Evolutionary conservation across 2,329 filamentous ascomycete species (phyloP), one percentile per base, ranked within the genome.

Genomic region (Microdochium bolleyi): DNA sequence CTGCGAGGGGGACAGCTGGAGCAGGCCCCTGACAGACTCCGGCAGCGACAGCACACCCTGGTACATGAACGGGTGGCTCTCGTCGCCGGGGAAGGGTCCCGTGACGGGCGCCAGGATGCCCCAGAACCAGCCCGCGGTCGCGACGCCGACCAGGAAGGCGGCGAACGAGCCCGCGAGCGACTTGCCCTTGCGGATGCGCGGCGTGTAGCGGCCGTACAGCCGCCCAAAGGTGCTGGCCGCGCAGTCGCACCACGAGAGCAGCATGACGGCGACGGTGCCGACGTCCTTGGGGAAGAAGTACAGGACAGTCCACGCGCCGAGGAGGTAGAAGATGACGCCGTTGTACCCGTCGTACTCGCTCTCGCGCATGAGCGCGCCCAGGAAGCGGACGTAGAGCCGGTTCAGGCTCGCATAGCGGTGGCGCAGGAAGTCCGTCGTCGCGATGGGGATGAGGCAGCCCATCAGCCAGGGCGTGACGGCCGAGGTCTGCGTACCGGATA

Each of bases 171-270:
- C 94, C 19, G 94, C 94, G 25, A 97, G 75, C 55, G 90, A 95
- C 80, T 99, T 99, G 44, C 92, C 92, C 57, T 80, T 80, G 56
- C 94, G 83, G 52, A 99, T 80, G 51, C 87, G 82, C 37, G 89
- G 89, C 2, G 94, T 99, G 66, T 96, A 92, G 56, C 87, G 82
- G 44, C 94, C 94, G 72, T 89, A 97, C 14, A 92, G 75, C 52
- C 94, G 83, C 51, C 94, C 94, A 64, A 99, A 92, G 0, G 94
- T 99, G 66, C 88, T 94, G 50, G 94, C 94, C 34, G 94, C 94
- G 1, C 94, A 97, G 68, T 99, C 94, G 71, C 94, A 99, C 94
- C 94, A 99, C 65, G 89, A 95, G 24, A 99, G 82, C 41, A 99
- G 80, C 62, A 99, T 76, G 46, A 97, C 87, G 56, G 88, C 85